A percentile compares a stretch with the other conserved stretches of the same genome.
These are phyloP conservation scores for Phytophthora lateralis DNA, from an alignment of 352 stramenopile genomes.

Conservation along the genomic window DNA sequence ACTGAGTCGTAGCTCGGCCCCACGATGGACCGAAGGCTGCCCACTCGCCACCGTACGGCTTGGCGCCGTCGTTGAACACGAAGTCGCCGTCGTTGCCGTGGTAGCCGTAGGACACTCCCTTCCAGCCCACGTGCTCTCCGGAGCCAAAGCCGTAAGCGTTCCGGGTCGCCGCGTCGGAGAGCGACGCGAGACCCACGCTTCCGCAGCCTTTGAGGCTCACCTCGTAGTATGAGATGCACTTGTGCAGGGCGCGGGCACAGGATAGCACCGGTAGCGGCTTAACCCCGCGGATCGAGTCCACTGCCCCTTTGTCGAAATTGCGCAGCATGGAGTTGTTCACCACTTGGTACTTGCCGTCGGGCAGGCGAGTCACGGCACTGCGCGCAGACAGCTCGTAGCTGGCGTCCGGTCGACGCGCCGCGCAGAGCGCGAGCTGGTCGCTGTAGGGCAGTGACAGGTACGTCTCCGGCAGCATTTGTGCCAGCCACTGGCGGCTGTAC, in stretches of 20 bases:
- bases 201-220: conserved; percentile 73
- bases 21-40: conserved; percentile 71
- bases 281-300: conserved; percentile 77
- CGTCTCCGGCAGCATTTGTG: conserved; percentile 29
- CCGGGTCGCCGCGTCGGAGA: conserved; percentile 59
- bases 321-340: conserved; percentile 88
- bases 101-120: conserved; percentile 82
- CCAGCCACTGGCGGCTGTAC: conserved; percentile 70
- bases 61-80: conserved; percentile 78
- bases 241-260: conserved; percentile 58
- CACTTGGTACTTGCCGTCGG: conserved; percentile 53
- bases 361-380: conserved; percentile 45
- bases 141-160: conserved; percentile 83
- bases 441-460: conserved; percentile 51
- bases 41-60: conserved; percentile 74
- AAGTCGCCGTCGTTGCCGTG: conserved; percentile 88
- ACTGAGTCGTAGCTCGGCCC: conserved; percentile 40
- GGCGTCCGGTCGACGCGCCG: conserved; percentile 26
- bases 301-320: conserved; percentile 62
- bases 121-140: conserved; percentile 84
- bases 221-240: conserved; percentile 78
- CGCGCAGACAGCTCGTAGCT: conserved; percentile 69
- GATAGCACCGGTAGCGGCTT: conserved; percentile 55
- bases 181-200: conserved; percentile 75
- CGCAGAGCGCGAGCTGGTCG: conserved; percentile 54